Evolutionary conservation across 139 green algal species (phyloP).

Genomic region (Nannochloris sp.): DNA sequence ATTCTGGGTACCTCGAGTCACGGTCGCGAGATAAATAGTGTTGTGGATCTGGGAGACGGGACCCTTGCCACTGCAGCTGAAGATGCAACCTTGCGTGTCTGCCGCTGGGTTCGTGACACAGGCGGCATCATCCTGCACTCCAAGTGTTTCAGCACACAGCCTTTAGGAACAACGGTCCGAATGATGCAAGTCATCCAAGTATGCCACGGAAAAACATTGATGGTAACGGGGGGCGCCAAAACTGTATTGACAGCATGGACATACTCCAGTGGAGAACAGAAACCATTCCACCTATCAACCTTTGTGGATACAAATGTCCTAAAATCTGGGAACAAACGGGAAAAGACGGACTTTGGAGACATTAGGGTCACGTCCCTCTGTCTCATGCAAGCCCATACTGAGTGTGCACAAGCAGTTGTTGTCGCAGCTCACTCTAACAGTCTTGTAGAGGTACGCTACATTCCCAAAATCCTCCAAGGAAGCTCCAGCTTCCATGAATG

Average conservation of each 20-base stretch:
- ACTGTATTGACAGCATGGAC: constrained; percentile 21
- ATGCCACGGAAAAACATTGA: background rate
- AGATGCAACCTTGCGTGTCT: background rate
- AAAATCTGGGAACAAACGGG: no score
- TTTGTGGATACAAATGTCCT: no score
- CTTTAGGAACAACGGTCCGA: background rate
- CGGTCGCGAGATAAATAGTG: constrained; percentile 16
- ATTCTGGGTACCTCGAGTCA: constrained; percentile 5
- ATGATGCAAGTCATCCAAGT: background rate
- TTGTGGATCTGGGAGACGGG: background rate
- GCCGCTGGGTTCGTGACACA: background rate
- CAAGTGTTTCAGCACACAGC: background rate
- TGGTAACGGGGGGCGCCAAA: constrained; percentile 21
- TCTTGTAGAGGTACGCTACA: no score
- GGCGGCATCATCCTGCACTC: background rate
- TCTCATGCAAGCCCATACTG: no score
- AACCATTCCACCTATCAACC: no score
- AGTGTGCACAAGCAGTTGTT: no score
- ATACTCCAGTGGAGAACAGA: background rate
- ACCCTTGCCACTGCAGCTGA: background rate
- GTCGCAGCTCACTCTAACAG: no score
- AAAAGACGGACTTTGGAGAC: no score
- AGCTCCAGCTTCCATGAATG: no score
- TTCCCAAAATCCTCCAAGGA: no score
- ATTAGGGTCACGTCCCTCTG: no score